Conservation (phyloP, 805 yeast genomes). For the Metschnikowia dekortorum region DNA sequence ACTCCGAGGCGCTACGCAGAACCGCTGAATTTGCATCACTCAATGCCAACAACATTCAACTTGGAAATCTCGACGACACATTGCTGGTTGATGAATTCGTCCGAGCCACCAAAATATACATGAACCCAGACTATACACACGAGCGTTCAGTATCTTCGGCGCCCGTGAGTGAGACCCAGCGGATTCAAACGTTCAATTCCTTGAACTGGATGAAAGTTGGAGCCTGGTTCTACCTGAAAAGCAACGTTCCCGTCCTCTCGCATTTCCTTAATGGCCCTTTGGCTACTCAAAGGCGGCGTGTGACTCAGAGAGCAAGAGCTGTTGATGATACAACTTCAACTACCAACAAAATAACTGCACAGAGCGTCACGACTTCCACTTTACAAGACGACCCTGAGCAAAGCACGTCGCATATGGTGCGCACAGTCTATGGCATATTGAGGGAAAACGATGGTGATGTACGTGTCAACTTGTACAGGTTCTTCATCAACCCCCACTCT, state of each 20-base stretch:
- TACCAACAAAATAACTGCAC: conserved; percentile 38
- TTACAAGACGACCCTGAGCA: conserved; percentile 47
- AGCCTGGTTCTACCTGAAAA: conserved; percentile 41
- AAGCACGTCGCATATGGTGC: conserved; percentile 64
- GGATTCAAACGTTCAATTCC: conserved; percentile 31
- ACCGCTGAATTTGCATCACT: conserved; percentile 60
- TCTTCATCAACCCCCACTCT: conserved; percentile 70
- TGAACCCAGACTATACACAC: conserved; percentile 16
- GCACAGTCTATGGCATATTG: conserved; percentile 45
- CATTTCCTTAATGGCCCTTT: conserved; percentile 73
- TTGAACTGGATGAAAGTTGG: conserved; percentile 63
- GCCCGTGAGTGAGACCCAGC: conserved; percentile 4
- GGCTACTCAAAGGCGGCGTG: conserved; percentile 51
- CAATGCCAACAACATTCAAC: conserved; percentile 56
- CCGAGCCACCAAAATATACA: conserved; percentile 30
- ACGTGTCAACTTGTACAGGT: conserved; percentile 55
- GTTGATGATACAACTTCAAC: conserved; percentile 42
- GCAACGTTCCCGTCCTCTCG: conserved; percentile 44
- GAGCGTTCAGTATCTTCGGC: background rate
- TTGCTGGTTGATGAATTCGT: conserved; percentile 47
- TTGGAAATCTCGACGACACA: conserved; percentile 52
- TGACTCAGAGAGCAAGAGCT: conserved; percentile 28
- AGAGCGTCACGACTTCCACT: conserved; percentile 48
- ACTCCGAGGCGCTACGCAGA: conserved; percentile 58
- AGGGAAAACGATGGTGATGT: conserved; percentile 21